phyloP scores from a whole-genome alignment of 257 asterid genomes.

The Nicotiana undulata region DNA sequence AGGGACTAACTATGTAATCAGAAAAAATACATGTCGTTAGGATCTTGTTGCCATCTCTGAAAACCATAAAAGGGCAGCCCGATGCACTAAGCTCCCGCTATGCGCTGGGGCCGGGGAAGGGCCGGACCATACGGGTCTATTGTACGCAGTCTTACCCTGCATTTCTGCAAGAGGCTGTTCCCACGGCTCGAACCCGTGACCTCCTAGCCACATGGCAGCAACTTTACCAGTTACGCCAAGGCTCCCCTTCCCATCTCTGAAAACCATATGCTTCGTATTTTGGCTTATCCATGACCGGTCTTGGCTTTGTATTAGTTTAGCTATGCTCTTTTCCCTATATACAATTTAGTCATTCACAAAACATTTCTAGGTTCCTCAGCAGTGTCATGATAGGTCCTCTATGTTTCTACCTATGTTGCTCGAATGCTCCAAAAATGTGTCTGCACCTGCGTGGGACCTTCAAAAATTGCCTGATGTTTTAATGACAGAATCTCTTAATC shows the following conservation, averaged over 20 bases:
- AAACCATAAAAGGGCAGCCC: not conserved
- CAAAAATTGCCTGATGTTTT: not conserved
- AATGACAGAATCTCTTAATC: not conserved
- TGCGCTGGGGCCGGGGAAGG: too few species aligned
- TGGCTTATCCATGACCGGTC: not conserved
- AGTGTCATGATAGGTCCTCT: not conserved
- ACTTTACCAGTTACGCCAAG: too few species aligned
- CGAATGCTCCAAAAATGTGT: not conserved
- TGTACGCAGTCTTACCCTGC: too few species aligned
- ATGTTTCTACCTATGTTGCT: not conserved
- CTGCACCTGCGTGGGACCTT: not conserved
- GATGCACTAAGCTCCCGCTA: too few species aligned
- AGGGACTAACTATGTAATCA: not conserved
- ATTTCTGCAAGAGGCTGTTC: too few species aligned
- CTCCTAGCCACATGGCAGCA: too few species aligned
- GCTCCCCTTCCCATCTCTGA: too few species aligned
- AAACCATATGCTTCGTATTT: not conserved
- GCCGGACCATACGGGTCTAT: too few species aligned
- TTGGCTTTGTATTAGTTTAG: not conserved
- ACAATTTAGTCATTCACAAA: not conserved
- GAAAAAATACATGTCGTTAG: not conserved
- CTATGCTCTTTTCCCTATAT: not conserved
- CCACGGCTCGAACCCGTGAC: too few species aligned
- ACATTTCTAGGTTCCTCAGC: not conserved
- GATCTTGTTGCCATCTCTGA: not conserved